Evolutionary conservation across 441 rosid genomes (phyloP), one percentile per base, ranked within the genome.

Genomic region (Pelargonium fulgidum): DNA sequence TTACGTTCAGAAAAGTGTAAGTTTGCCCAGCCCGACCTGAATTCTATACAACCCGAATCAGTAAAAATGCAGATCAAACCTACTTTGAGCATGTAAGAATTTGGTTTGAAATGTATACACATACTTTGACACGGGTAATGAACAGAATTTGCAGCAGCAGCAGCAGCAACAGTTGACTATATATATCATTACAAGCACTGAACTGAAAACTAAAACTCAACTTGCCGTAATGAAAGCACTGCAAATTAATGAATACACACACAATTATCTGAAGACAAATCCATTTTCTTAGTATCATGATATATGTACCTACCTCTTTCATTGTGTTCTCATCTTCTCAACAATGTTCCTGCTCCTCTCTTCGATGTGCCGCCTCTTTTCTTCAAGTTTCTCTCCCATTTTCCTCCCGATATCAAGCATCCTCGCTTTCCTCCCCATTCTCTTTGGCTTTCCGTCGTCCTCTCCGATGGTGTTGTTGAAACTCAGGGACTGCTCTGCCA

Each of bases 361-460:
- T 82, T 93, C 99, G 7, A 93, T 77, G 62, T 85, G 85, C 52
- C 97, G 92, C 77, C 89, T 86, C 79, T 85, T 85, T 83, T 93
- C 96, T 75, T 91, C 99, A 0, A 94, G 63, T 82, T 90, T 94
- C 76, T 91, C 99, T 13, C 96, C 91, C 89, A 94, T 81, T 81
- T 89, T 94, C 88, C 89, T 90, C 74, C 89, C 86, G 50, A 93
- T 70, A 75, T 88, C 96, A 5, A 90, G 74, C 92, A 94, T 89
- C 77, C 88, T 85, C 11, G 89, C 96, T 72, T 72, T 86, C 75
- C 84, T 79, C 63, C 99, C 95, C 63, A 70, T 29, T 76, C 75
- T 89, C 86, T 84, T 91, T 7, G 76, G 84, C 80, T 72, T 86
- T 1, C 76, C 65, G 63, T 89, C 91, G 16, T 78, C 87, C 33